Evolutionary conservation across 2,329 filamentous ascomycete genomes (phyloP).

Genomic region (Leptographium flavum): DNA sequence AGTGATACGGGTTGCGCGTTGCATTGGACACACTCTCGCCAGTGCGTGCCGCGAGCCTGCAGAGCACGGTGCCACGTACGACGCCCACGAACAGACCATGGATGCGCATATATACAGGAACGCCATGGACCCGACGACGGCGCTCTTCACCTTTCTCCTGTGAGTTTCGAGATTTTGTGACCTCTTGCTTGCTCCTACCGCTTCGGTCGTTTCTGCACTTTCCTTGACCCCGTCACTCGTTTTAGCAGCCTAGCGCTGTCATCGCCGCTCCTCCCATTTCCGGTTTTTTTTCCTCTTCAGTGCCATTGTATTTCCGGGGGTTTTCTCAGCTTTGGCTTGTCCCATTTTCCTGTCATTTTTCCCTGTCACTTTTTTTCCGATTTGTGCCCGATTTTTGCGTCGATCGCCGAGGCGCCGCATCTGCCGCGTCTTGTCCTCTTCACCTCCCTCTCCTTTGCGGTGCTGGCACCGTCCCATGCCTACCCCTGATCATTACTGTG

Average conservation of each 20-base stretch:
- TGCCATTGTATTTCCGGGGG: background rate
- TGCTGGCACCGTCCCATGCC: background rate
- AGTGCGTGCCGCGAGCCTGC: background rate
- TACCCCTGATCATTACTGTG: background rate
- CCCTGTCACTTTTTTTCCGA: background rate
- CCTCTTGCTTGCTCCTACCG: too few species aligned
- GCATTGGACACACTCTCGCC: background rate
- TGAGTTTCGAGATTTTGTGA: constrained; percentile 27
- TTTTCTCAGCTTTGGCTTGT: constrained; percentile 1
- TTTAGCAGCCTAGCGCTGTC: constrained; percentile 3
- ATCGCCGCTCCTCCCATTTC: constrained; percentile 7
- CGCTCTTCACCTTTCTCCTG: constrained; percentile 56
- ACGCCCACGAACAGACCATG: too few species aligned
- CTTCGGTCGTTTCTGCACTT: background rate
- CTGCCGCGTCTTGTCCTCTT: background rate
- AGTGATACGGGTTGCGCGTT: background rate
- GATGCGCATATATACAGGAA: constrained; percentile 2
- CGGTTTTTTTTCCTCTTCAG: constrained; percentile 9
- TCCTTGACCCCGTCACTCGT: background rate
- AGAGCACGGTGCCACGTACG: too few species aligned
- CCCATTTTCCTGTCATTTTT: background rate
- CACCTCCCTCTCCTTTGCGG: background rate
- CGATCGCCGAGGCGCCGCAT: too few species aligned
- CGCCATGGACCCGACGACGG: constrained; percentile 45
- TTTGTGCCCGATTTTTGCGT: too few species aligned